phyloP scores from a whole-genome alignment of 2,329 filamentous ascomycete genomes.

The Fusarium protoensiforme region DNA sequence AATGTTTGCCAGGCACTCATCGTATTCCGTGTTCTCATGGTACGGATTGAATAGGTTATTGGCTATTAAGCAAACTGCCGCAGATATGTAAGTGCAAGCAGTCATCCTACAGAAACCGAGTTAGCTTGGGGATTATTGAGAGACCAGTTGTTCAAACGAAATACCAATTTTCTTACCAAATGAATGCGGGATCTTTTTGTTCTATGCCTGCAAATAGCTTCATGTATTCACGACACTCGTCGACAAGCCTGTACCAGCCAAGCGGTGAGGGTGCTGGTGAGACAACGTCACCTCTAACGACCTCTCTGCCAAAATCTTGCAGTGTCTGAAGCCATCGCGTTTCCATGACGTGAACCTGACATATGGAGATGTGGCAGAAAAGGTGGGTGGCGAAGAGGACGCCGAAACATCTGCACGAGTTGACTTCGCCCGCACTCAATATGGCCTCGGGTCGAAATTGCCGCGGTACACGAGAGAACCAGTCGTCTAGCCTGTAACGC shows the following conservation, averaged over 20 bases:
- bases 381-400: slow-evolving; percentile 19
- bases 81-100: background rate
- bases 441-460: background rate
- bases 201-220: background rate
- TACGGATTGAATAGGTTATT: background rate
- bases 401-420: background rate
- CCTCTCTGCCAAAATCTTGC: background rate
- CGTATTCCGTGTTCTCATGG: background rate
- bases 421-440: background rate
- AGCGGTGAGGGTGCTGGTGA: background rate
- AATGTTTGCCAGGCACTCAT: background rate
- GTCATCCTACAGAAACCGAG: slow-evolving; percentile 7
- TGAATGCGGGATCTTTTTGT: background rate
- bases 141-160: background rate
- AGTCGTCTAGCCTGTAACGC: background rate
- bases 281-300: rapidly evolving
- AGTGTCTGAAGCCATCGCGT: background rate
- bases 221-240: background rate
- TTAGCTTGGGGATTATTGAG: background rate
- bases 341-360: background rate
- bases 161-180: background rate
- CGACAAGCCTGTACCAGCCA: background rate
- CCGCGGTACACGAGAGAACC: background rate
- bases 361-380: background rate
- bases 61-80: background rate